Base-by-base conservation (phyloP, 2,329 filamentous ascomycete species). In the Alternaria viburni region DNA sequence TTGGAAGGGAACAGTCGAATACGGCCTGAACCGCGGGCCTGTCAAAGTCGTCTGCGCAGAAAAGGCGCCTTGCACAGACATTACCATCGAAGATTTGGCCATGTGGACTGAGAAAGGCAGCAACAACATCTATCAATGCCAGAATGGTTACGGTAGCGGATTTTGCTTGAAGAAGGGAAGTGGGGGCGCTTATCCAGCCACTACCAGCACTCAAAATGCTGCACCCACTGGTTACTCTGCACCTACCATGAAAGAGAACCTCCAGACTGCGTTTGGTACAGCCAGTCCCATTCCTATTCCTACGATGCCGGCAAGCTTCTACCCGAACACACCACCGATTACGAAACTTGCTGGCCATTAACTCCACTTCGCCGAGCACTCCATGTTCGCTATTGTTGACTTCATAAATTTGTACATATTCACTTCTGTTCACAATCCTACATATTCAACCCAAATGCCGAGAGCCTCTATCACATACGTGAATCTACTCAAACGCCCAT, bases 1-100 rank as follows among this genome's bases (percentile, higher is more conserved):
- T 75, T 89, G 87, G 87, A 85, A 83, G 60, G 87, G 87, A 36
- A 86, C 83, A 3, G 81, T 83, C 58, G 72, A 79, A 3, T 79
- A 88, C 64, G 87, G 86, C 19, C 73, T 74, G 5, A 61, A 81
- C 57, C 83, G 87, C 21, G 86, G 84, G 0, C 86, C 87, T 2
- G 80, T 89, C 69, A 84, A 85, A 61, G 76, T 88, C 45, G 74
- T 82, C 32, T 89, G 86, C 67, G 82, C 85, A 0, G 79, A 83
- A 59, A 78, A 69, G 2, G 82, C 81, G 2, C 87, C 87, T 12
- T 88, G 87, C 79, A 84, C 81, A 3, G 83, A 83, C 57, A 81
- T 88, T 65, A 81, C 76, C 15, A 81, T 88, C 62, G 76, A 77
- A 5, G 82, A 87, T 69, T 83, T 88, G 65, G 77, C 80, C 32